Evolutionary conservation across 2,329 filamentous ascomycete genomes (phyloP), one percentile per base, ranked within the genome.

Genomic region (Diaporthe sp.): DNA sequence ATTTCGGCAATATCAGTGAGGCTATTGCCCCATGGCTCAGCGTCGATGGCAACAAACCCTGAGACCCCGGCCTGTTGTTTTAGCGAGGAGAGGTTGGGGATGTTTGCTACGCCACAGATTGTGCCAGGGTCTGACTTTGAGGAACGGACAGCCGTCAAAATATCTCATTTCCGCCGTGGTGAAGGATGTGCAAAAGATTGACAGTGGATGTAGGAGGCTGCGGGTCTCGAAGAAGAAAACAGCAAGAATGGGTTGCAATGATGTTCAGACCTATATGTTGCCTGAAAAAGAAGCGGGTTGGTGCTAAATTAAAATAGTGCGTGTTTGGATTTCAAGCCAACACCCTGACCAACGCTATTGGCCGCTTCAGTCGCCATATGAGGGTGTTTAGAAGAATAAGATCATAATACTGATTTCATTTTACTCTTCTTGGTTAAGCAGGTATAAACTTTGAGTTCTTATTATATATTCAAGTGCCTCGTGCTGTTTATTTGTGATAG

Each of bases 1-100:
- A 65, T 34, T 49, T 65, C 61, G 61, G n/a, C 61, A n/a, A 65
- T 49, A 65, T 65, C 61, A 49, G 61, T 65, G 20, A 65, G 61
- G 28, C 61, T 65, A 9, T 20, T 34, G 61, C 61, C 42, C 61
- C 61, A 65, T 65, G 61, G 61, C 42, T 65, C 61, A 49, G 61
- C 61, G 28, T 65, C 42, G 42, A 65, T 65, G 42, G 61, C 61
- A 9, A 65, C 61, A 49, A 65, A 65, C 20, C 61, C 42, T 34
- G 60, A 65, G 15, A 47, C 58, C 39, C 28, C 42, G 28, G 61
- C 61, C 34, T 65, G 39, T 49, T 49, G 61, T 65, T 49, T 65
- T 65, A 65, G 61, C 61, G 61, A 65, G 42, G 13, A 49, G 42
- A 65, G 61, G 42, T 65, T 65, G 61, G 61, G 25, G 20, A 65